These are phyloP conservation scores for Triticum aestivum DNA, from an alignment of 176 grass and related monocot genomes.

Conservation along the genomic window DNA sequence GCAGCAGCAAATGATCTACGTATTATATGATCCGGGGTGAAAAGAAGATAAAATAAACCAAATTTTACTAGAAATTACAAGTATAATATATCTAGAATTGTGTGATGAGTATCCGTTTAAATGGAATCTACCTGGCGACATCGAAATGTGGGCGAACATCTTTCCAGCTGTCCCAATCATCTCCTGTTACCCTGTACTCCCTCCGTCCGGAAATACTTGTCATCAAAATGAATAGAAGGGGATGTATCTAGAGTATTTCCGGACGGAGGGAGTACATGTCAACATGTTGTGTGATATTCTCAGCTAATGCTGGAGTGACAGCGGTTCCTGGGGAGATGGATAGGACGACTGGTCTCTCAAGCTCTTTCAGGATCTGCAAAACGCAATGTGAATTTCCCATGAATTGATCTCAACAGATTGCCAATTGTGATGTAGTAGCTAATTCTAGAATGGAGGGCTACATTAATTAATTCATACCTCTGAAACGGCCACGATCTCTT, in stretches of 20 bases:
- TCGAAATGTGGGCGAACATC: slow-evolving; percentile 78
- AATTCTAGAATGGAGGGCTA: background rate
- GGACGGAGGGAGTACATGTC: slow-evolving; percentile 48
- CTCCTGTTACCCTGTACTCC: too few species aligned
- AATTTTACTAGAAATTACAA: background rate
- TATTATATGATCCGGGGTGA: background rate
- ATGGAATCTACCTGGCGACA: slow-evolving; percentile 54
- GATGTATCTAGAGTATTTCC: too few species aligned
- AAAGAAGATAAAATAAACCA: too few species aligned
- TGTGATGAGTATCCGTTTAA: background rate
- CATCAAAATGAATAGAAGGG: too few species aligned
- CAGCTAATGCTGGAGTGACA: slow-evolving; percentile 66
- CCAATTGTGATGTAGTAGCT: background rate
- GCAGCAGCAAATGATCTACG: slow-evolving; percentile 65
- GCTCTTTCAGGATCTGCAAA: slow-evolving; percentile 71
- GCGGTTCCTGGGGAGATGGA: slow-evolving; percentile 74
- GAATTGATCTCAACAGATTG: background rate
- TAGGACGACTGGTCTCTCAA: slow-evolving; percentile 62
- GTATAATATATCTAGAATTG: background rate
- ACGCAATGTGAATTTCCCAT: background rate
- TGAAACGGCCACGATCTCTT: slow-evolving; percentile 78
- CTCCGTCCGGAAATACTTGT: too few species aligned
- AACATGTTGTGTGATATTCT: slow-evolving; percentile 54
- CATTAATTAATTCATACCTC: slow-evolving; percentile 37
- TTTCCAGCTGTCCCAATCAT: slow-evolving; percentile 82